phyloP scores from a whole-genome alignment of 257 asterid genomes.

The Mitragyna speciosa region DNA sequence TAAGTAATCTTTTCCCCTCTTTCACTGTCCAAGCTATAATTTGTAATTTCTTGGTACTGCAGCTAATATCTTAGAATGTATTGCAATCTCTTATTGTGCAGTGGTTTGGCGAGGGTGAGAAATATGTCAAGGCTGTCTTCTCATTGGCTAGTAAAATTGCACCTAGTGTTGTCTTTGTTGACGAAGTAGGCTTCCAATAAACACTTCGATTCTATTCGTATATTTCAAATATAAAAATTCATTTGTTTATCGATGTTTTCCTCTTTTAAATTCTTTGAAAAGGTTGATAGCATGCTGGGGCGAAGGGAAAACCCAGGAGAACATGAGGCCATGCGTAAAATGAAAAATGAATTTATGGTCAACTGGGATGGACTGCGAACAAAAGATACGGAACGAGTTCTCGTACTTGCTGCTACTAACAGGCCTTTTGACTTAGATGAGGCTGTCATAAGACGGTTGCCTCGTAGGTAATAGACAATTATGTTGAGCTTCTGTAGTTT shows the following conservation, averaged over 20 bases:
- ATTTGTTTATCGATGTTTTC: neutral
- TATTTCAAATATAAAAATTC: neutral
- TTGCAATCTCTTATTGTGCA: conserved; percentile 25
- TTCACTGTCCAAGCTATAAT: neutral
- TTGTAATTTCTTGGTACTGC: no score
- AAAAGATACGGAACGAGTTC: conserved; percentile 82
- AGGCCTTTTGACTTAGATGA: conserved; percentile 97
- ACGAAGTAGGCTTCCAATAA: conserved; percentile 56
- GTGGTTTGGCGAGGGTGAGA: conserved; percentile 98
- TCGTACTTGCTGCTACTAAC: conserved; percentile 97
- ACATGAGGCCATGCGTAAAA: conserved; percentile 94
- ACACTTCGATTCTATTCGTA: neutral
- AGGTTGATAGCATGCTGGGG: conserved; percentile 98
- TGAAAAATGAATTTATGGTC: conserved; percentile 98
- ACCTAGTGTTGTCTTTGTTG: conserved; percentile 90
- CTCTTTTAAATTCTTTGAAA: neutral
- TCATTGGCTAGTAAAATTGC: conserved; percentile 89
- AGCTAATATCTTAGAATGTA: neutral
- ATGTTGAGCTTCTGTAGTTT: neutral
- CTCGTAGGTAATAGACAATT: conserved; percentile 59
- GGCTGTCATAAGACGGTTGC: conserved; percentile 88
- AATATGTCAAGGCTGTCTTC: conserved; percentile 87
- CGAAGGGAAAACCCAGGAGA: conserved; percentile 92
- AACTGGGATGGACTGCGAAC: conserved; percentile 97
- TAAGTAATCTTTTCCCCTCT: neutral